Conservation (phyloP, 2,329 filamentous ascomycete species). For the Colletotrichum plurivorum region DNA sequence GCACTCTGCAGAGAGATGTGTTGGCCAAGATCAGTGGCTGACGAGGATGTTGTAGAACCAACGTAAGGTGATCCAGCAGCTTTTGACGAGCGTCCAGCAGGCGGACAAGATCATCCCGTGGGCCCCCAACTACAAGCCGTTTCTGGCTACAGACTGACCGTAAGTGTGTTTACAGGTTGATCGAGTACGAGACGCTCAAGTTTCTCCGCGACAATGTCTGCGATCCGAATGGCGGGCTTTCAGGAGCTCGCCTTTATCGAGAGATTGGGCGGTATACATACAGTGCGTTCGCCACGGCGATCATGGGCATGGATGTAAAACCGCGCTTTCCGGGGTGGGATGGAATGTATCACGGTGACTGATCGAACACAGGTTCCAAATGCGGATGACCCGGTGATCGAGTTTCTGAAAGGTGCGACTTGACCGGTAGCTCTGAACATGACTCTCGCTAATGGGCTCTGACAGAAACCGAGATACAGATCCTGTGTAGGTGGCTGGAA, state of each 20-base stretch:
- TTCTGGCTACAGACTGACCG: not conserved
- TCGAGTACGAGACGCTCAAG: conserved; percentile 16
- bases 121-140: not conserved
- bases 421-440: not conserved
- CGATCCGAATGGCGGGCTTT: rapidly evolving
- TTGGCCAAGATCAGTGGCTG: too few relatives aligned
- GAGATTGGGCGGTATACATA: conserved; percentile 11
- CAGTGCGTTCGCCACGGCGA: not conserved
- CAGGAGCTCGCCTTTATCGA: not conserved
- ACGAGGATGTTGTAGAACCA: not conserved
- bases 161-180: not conserved
- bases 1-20: too few relatives aligned
- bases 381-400: not conserved
- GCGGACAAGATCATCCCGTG: conserved; percentile 21
- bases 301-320: conserved; percentile 15
- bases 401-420: conserved; percentile 4
- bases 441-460: not conserved
- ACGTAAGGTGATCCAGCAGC: conserved; percentile 17
- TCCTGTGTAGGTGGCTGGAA: conserved; percentile 5
- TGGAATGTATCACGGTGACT: too few relatives aligned
- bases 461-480: conserved; percentile 14
- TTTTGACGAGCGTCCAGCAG: conserved; percentile 9
- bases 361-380: not conserved
- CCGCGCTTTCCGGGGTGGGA: not conserved
- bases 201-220: conserved; percentile 4